Base-by-base conservation (phyloP, 2,329 filamentous ascomycete species). In the Erysiphe pulchra region DNA sequence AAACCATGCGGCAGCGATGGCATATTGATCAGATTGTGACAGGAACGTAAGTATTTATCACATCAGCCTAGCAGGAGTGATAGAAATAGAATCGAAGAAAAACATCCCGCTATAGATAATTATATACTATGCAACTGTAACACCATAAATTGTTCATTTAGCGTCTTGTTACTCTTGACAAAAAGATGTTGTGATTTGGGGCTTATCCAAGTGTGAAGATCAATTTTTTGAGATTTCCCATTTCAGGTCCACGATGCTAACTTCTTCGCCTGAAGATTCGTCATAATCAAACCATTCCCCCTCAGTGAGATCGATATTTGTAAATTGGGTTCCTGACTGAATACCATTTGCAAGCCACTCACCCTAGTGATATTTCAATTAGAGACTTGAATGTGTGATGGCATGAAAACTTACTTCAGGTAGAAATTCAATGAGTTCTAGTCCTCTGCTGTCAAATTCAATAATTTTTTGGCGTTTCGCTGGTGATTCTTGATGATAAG, bases 211-310 rank as follows among this genome's bases (percentile, higher is more conserved):
- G 20, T 24, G 20, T 24, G 20, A 24, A 20, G 17, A 20, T 52
- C 38, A 59, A 45, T 56, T 58, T 46, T 55, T 56, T 30, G 55
- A 50, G 37, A 98, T 80, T 52, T 85, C 77, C 84, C 85, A 98
- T 50, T 73, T 81, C 46, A 93, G 61, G 30, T 90, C 82, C 59
- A 84, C 87, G 59, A 94, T 85, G 61, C 82, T 90, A 42, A 94
- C 86, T 61, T 95, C 86, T 44, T 92, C 83, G 0, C 78, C 71
- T 0, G 82, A 71, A 66, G 95, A 94, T 63, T 95, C 86, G 54
- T 95, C 86, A 56, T 95, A 98, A 55, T 95, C 87, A 61, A 80
- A 98, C 90, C 90, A 98, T 55, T 98, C 90, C 24, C 82, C 87
- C 28, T 98, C 90, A 0, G 67, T 66, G 46, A 98, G 63, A 53